Base-by-base conservation (phyloP, 2,329 filamentous ascomycete species). In the Penicillium glabrum region DNA sequence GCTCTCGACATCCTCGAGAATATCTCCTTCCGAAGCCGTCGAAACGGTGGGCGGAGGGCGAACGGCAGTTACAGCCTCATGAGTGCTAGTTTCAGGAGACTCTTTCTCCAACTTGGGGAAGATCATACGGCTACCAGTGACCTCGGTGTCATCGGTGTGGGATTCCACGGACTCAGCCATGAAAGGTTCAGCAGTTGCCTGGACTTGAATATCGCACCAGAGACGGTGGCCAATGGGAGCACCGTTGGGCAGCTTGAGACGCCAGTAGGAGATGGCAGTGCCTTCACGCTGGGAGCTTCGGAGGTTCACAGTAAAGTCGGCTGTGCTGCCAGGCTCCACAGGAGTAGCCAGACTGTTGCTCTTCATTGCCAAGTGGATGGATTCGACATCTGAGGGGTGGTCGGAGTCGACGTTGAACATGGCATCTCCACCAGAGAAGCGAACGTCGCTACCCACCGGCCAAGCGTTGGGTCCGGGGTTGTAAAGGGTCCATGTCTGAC, bases 41-140 rank as follows among this genome's bases (percentile, higher is more conserved):
- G 76, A 71, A 31, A 78, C 66, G 51, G 75, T 73, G 10, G 72
- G 68, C 16, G 73, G 67, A 3, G 63, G 54, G 11, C 70, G 65
- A 31, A 74, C 69, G 5, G 68, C 59, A 26, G 62, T 59, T 59
- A 70, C 68, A 51, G 62, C 72, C 71, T 90, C 81, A 67, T 96
- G 87, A n/a, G 89, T 84, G 77, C 91, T 96, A 21, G 88, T 83
- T 46, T 86, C 82, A 2, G 93, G 91, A 10, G 92, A 96, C 77
- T 98, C 95, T 79, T 96, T 96, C 67, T 96, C 92, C 39, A 98
- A 84, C 75, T 90, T 96, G 59, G 95, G 95, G 84, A 98, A 98
- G 71, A 98, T 93, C 92, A 98, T 97, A 67, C 87, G 86, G 76
- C 88, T 90, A 53, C 77, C 69, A 7, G 68, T 68, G 47, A 72